A percentile compares a stretch with the other conserved stretches of the same genome.
Evolutionary conservation across 331 rosid genomes (phyloP).

Genomic region (Rosa hybrid): DNA sequence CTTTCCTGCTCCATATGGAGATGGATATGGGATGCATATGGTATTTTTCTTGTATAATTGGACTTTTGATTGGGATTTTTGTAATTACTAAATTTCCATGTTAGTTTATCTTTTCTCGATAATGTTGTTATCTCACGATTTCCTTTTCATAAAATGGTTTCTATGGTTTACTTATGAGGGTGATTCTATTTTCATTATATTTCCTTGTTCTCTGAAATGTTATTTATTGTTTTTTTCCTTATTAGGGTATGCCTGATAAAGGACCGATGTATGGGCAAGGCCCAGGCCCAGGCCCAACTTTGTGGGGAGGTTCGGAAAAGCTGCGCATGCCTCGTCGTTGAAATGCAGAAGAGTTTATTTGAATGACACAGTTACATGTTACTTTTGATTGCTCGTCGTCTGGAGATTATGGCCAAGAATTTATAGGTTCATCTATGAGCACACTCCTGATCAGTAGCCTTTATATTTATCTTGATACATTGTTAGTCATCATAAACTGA

Average conservation of each 20-base stretch:
- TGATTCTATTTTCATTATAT: conserved; percentile 12
- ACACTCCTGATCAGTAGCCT: conserved; percentile 41
- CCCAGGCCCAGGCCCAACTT: conserved; percentile 53
- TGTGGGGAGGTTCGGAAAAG: conserved; percentile 73
- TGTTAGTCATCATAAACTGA: conserved; percentile 42
- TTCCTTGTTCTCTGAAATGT: conserved; percentile 13
- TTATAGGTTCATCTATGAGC: conserved; percentile 43
- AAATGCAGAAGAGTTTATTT: conserved; percentile 34
- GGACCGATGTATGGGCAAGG: conserved; percentile 48
- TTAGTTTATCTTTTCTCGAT: conserved; percentile 12
- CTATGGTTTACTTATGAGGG: conserved; percentile 27
- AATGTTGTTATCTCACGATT: neutral
- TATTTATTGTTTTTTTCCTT: conserved; percentile 22
- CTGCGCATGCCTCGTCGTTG: conserved; percentile 69
- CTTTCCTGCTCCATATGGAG: conserved; percentile 57
- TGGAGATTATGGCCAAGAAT: conserved; percentile 30
- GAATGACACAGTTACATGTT: conserved; percentile 28
- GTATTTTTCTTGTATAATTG: conserved; percentile 36
- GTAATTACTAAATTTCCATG: neutral
- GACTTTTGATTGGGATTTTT: neutral
- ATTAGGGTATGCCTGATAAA: conserved; percentile 66
- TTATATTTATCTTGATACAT: conserved; percentile 41
- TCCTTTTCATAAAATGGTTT: neutral
- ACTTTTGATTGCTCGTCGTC: conserved; percentile 29
- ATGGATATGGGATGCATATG: conserved; percentile 71